phyloP scores from a whole-genome alignment of 164 flowering plant genomes.

The Sextonia rubra region DNA sequence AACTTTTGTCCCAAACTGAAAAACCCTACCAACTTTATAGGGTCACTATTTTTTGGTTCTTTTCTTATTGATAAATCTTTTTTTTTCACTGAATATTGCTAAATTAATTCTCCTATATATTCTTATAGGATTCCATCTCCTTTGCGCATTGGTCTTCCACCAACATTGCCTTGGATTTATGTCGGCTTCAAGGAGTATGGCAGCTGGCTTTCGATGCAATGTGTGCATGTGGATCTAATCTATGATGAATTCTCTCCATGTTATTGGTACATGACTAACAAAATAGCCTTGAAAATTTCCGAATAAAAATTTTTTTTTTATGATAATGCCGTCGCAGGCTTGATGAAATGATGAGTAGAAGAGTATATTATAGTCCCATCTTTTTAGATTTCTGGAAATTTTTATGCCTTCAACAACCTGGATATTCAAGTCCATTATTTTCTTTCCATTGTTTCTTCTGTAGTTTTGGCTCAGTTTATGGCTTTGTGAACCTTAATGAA shows the following conservation, averaged over 20 bases:
- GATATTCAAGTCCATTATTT: not conserved
- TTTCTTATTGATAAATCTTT: not conserved
- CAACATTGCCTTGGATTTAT: constrained; percentile 66
- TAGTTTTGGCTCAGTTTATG: not conserved
- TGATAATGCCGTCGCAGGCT: not conserved
- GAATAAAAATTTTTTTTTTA: no score
- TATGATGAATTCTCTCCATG: constrained; percentile 15
- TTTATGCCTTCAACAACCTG: not conserved
- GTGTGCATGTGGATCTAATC: constrained; percentile 17
- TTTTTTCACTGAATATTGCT: not conserved
- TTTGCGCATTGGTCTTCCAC: constrained; percentile 34
- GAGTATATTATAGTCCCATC: not conserved
- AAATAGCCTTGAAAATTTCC: not conserved
- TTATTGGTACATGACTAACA: not conserved
- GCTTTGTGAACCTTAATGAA: not conserved
- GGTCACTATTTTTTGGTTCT: not conserved
- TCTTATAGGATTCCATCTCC: constrained; percentile 45
- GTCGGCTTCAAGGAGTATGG: constrained; percentile 64
- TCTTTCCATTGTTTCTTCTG: no score
- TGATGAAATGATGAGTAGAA: no score
- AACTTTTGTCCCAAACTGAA: no score
- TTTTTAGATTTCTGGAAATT: not conserved
- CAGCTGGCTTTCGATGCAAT: constrained; percentile 50
- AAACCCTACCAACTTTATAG: not conserved
- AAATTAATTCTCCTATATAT: not conserved